Percentiles rank a stretch among this genome's conserved stretches.
These are phyloP conservation scores for Acer yangbiense DNA, from an alignment of 345 rosid species.

Conservation along the genomic window DNA sequence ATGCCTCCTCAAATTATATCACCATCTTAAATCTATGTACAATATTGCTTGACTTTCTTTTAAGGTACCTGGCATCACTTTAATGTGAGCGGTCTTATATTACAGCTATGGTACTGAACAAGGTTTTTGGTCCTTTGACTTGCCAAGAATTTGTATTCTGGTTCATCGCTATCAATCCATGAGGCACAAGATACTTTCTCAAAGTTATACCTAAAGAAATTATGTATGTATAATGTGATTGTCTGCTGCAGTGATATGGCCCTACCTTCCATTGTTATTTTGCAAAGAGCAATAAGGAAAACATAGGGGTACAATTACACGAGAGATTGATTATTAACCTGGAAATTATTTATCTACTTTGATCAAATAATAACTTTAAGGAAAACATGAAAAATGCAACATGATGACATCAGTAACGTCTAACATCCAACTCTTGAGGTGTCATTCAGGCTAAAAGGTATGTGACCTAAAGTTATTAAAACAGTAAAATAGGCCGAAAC, in stretches of 20 bases:
- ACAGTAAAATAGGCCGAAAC: neutral
- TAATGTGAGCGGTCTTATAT: neutral
- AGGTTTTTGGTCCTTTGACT: neutral
- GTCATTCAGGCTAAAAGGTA: neutral
- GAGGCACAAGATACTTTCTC: conserved; percentile 7
- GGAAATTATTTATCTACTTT: neutral
- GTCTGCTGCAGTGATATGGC: neutral
- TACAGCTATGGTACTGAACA: neutral
- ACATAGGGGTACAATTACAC: no score
- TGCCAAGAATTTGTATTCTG: neutral
- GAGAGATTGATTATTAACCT: neutral
- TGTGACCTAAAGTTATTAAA: neutral
- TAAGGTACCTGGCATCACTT: neutral
- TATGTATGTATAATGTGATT: neutral
- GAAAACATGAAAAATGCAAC: neutral
- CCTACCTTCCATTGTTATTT: neutral
- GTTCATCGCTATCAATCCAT: neutral
- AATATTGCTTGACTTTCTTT: neutral
- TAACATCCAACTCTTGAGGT: neutral
- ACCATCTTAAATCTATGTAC: neutral
- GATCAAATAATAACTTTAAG: neutral
- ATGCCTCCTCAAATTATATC: neutral
- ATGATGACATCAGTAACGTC: neutral
- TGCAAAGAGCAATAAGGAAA: neutral
- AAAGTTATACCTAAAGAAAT: neutral